These are phyloP conservation scores for Rhodamnia argentea DNA, from an alignment of 345 rosid species.

Conservation along the genomic window DNA sequence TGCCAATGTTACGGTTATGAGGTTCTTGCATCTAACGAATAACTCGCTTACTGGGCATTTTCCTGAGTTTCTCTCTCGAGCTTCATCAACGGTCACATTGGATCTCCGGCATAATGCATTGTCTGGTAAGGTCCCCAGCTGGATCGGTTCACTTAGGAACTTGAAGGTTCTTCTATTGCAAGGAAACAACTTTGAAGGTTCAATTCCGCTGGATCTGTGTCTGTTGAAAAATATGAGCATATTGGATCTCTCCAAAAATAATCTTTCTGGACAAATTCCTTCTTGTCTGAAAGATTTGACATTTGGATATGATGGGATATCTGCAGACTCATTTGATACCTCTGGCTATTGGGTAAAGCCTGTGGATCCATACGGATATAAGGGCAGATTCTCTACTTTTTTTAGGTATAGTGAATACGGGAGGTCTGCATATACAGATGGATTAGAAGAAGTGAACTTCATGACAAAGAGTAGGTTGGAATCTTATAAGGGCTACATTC, in stretches of 20 bases:
- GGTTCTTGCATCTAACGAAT: background rate
- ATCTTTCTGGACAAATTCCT: background rate
- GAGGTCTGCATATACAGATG: no score
- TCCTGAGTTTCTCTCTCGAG: background rate
- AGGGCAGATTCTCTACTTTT: background rate
- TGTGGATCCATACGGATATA: background rate
- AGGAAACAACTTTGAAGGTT: background rate
- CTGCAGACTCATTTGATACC: background rate
- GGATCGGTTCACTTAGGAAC: background rate
- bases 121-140: background rate
- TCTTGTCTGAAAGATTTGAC: background rate
- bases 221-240: background rate
- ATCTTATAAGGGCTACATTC: background rate
- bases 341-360: no score
- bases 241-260: background rate
- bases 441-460: background rate
- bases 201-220: background rate
- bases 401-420: background rate
- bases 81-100: background rate
- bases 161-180: background rate
- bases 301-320: background rate
- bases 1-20: background rate
- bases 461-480: background rate
- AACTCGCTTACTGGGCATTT: background rate
- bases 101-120: background rate